Conservation (phyloP, 2,329 filamentous ascomycete genomes). For the Colletotrichum sp. region DNA sequence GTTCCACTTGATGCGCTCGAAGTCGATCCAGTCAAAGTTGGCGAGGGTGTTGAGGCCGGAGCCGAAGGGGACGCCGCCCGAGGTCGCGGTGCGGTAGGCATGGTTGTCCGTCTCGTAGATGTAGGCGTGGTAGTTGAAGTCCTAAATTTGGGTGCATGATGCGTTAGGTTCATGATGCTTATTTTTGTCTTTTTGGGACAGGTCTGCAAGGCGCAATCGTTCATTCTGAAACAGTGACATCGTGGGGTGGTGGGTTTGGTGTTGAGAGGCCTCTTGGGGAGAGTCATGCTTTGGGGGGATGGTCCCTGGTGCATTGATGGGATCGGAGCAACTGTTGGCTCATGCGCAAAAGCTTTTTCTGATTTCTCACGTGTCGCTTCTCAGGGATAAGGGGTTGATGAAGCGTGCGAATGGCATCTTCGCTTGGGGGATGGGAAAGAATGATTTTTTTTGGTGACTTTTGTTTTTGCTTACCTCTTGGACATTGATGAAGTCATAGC, state of each 20-base stretch:
- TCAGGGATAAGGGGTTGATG: not conserved
- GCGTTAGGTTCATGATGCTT: not conserved
- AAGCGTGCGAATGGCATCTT: not conserved
- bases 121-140: conserved; percentile 63
- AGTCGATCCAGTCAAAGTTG: conserved; percentile 61
- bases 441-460: not conserved
- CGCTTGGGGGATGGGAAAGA: not conserved
- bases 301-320: not conserved
- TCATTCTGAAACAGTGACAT: conserved; percentile 2
- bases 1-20: conserved; percentile 63
- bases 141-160: not conserved
- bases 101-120: conserved; percentile 67
- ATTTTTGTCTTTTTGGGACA: not conserved
- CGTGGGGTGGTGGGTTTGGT: not conserved
- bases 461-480: conserved; percentile 55
- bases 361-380: not conserved
- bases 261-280: not conserved
- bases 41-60: conserved; percentile 69
- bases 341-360: not conserved
- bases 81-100: conserved; percentile 65
- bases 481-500: conserved; percentile 67
- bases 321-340: conserved; percentile 1
- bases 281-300: not conserved
- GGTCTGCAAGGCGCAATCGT: not conserved
- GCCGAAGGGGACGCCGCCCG: conserved; percentile 68